Base-by-base conservation (phyloP, 176 grass and related monocot species). In the Eremochloa ophiuroides region DNA sequence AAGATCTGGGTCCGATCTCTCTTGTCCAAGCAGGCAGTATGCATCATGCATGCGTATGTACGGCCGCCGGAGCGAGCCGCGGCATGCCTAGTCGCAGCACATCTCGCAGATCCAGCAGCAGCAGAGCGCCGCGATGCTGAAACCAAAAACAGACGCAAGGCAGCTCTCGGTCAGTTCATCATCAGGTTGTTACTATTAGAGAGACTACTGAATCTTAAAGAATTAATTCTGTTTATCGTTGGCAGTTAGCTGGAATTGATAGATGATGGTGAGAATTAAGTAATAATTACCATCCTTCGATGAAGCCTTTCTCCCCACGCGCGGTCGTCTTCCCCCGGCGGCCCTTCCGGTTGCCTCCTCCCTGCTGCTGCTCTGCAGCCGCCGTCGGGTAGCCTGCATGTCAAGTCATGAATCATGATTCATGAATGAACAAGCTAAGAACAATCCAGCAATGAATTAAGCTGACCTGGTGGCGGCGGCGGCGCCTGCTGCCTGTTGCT, bases 81-180 rank as follows among this genome's bases (percentile, higher is more conserved):
- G n/a, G n/a, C n/a, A n/a, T n/a, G 34, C 34, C 34, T 35, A 35
- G 34, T 88, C 39, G 79, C 93, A 96, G 80, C 93, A 96, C 80
- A 90, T 93, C 88, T 96, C 93, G 42, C 90, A 96, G 51, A 96
- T 93, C 93, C 93, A 96, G 88, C 93, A 96, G 90, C 93, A 96
- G 80, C 93, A 96, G 4, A 96, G 85, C 17, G 93, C 90, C 22
- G 93, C 88, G 6, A 96, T 83, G 40, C 93, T 96, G 87, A 43
- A 35, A 35, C 34, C 34, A 35, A 35, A 35, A 35, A 35, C 34
- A 35, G 34, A 3, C 34, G 5, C 34, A 35, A 3, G 5, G 34
- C 5, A 35, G 34, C 34, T n/a, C n/a, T n/a, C 43, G 4, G 20
- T 9, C 46, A 48, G 46, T 17, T 46, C 4, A 46, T 17, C 15